Conservation (phyloP, 768 basidiomycete species). For the Tremella fuciformis region DNA sequence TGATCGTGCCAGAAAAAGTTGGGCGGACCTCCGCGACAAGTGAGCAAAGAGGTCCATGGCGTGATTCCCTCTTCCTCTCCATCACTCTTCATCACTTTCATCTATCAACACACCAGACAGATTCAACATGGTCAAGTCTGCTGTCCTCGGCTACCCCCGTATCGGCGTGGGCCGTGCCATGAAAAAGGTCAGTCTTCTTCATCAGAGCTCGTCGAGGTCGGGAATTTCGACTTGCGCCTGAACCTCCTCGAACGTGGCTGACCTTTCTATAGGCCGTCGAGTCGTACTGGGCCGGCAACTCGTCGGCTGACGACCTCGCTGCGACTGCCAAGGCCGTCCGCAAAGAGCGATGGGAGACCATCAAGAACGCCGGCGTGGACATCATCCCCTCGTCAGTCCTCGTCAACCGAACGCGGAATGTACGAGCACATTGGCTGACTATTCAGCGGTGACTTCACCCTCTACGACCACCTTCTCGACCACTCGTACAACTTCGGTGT, state of each 20-base stretch:
- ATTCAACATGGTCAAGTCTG: slow-evolving; percentile 66
- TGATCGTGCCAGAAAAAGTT: too few species aligned
- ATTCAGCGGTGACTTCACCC: slow-evolving; percentile 89
- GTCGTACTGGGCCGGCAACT: slow-evolving; percentile 95
- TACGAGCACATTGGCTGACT: slow-evolving; percentile 18
- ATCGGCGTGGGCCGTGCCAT: slow-evolving; percentile 61
- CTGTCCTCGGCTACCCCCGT: slow-evolving; percentile 88
- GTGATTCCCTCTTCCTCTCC: background rate
- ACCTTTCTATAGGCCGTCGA: slow-evolving; percentile 71
- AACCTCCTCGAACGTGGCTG: slow-evolving; percentile 11
- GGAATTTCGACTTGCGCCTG: background rate
- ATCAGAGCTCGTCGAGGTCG: background rate
- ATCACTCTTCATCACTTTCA: background rate
- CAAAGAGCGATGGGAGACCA: slow-evolving; percentile 78
- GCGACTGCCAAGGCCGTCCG: slow-evolving; percentile 82
- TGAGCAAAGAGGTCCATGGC: background rate
- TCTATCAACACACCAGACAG: slow-evolving; percentile 2
- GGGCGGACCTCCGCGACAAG: too few species aligned
- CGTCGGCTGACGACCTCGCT: slow-evolving; percentile 79
- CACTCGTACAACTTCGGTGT: slow-evolving; percentile 94
- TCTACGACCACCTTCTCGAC: slow-evolving; percentile 98
- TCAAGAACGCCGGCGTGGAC: slow-evolving; percentile 83
- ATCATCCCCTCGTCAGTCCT: slow-evolving; percentile 77
- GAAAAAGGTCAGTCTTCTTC: slow-evolving; percentile 31
- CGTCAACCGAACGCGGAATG: background rate